Conservation (phyloP, 805 yeast species). For the Komagataella ulmi region DNA sequence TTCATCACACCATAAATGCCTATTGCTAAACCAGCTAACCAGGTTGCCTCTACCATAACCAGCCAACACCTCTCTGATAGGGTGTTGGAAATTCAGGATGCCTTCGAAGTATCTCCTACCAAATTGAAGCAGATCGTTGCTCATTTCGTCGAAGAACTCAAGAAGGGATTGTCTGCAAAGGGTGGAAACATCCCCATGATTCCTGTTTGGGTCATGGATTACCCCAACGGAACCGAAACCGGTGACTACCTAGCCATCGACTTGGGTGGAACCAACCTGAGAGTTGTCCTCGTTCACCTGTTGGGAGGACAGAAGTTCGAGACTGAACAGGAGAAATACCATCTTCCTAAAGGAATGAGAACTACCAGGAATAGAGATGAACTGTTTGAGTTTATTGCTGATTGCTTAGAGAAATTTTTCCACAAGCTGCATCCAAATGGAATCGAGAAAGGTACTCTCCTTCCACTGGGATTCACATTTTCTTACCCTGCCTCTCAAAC, state of each 20-base stretch:
- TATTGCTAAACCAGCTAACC: neutral
- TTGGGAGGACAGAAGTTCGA: slow-evolving; percentile 78
- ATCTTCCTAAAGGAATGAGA: slow-evolving; percentile 68
- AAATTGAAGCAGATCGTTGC: slow-evolving; percentile 29
- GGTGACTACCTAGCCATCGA: slow-evolving; percentile 50
- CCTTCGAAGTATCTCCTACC: slow-evolving; percentile 25
- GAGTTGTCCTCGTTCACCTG: slow-evolving; percentile 34
- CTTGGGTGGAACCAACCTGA: slow-evolving; percentile 49
- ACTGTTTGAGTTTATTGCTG: slow-evolving; percentile 83
- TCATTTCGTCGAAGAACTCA: slow-evolving; percentile 37
- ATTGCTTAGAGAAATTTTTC: slow-evolving; percentile 63
- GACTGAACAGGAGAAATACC: slow-evolving; percentile 78
- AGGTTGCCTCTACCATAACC: neutral
- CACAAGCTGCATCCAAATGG: slow-evolving; percentile 60
- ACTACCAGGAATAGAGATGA: slow-evolving; percentile 63
- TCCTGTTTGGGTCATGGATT: slow-evolving; percentile 46
- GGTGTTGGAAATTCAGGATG: neutral
- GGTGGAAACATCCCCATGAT: slow-evolving; percentile 57
- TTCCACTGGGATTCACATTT: slow-evolving; percentile 93
- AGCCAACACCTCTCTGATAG: neutral
- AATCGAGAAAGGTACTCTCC: slow-evolving; percentile 30
- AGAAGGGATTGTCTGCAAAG: slow-evolving; percentile 33
- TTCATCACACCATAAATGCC: neutral
- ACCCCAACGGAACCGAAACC: slow-evolving; percentile 42
- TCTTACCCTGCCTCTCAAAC: slow-evolving; percentile 83